phyloP scores from a whole-genome alignment of 371 early-diverging fungal genomes.

The Circinella minor region DNA sequence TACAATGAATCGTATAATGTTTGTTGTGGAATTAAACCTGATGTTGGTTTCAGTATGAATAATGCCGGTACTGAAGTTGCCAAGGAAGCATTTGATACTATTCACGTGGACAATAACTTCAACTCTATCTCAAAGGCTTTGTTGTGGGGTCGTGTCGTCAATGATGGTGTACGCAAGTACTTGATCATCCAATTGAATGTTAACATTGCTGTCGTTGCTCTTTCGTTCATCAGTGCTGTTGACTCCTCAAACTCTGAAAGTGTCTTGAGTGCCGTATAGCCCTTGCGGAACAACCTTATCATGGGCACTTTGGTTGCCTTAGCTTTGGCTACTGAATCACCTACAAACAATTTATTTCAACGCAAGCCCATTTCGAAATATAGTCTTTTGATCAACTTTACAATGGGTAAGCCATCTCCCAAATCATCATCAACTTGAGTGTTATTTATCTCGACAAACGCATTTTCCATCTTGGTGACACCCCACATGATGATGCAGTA shows the following conservation, averaged over 20 bases:
- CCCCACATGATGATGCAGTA: constrained; percentile 45
- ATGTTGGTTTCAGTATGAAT: constrained; percentile 98
- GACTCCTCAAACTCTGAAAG: constrained; percentile 96
- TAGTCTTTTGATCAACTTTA: constrained; percentile 85
- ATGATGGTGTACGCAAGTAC: constrained; percentile 94
- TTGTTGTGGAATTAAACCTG: constrained; percentile 41
- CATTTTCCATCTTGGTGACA: constrained; percentile 65
- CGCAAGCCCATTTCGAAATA: constrained; percentile 89
- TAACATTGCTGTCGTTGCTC: constrained; percentile 87
- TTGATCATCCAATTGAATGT: constrained; percentile 96
- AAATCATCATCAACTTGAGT: constrained; percentile 69
- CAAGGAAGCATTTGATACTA: constrained; percentile 93
- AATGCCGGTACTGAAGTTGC: constrained; percentile 97
- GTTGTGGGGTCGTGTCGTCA: constrained; percentile 95
- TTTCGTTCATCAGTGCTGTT: constrained; percentile 90
- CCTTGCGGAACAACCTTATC: constrained; percentile 98
- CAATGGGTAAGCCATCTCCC: constrained; percentile 93
- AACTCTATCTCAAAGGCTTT: constrained; percentile 89
- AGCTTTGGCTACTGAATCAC: constrained; percentile 96
- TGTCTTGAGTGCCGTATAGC: constrained; percentile 93
- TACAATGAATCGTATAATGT: no score
- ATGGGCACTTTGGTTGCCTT: constrained; percentile 98
- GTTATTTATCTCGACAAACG: constrained; percentile 65
- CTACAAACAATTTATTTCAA: constrained; percentile 85
- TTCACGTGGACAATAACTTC: constrained; percentile 96